Base-by-base conservation (phyloP, 371 early-diverging fungal species). In the Syncephalastrum monosporum region DNA sequence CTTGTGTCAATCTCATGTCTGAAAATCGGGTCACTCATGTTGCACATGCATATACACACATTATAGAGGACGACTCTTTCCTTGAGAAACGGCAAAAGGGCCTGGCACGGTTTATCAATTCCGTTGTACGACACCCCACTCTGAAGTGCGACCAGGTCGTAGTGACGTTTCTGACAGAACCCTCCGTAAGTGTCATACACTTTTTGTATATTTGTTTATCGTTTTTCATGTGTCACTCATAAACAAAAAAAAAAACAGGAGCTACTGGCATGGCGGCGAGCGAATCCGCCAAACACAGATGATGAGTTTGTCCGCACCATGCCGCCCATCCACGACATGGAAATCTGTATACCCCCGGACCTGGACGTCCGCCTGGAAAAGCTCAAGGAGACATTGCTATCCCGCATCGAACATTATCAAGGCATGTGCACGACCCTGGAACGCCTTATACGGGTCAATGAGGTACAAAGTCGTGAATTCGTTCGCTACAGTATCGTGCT, bases 111-210 rank as follows among this genome's bases (percentile, higher is more conserved):
- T 92, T 89, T 64, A 80, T 86, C 49, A 88, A 88, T 63, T 81
- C 83, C 44, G 55, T 92, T 42, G 85, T 82, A 21, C 79, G 87
- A 50, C 93, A 92, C 59, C 93, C 93, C 2, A 74, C 81, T 0
- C 61, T 92, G 29, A 72, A 76, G 49, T 72, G 81, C 42, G 91
- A 92, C 52, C 80, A 82, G 14, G 56, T 83, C 4, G 85, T 89
- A 8, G 50, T 77, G 10, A 79, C 74, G 1, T 90, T 90, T 56
- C 65, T 90, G 44, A 83, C 82, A 7, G 85, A 87, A 43, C 80
- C 86, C 47, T 77, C 82, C 52, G 88, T 88, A 79, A 65, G 60
- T 49, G 19, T 29, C 48, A 3, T 14, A 47, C 56, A 21, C 5
- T 38, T 17, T 10, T 16, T 15, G 0, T 52, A 4, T 16, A 3